A percentile compares a stretch with the other conserved stretches of the same genome.
Evolutionary conservation across 345 rosid species (phyloP).

Genomic region (Dovyalis caffra): DNA sequence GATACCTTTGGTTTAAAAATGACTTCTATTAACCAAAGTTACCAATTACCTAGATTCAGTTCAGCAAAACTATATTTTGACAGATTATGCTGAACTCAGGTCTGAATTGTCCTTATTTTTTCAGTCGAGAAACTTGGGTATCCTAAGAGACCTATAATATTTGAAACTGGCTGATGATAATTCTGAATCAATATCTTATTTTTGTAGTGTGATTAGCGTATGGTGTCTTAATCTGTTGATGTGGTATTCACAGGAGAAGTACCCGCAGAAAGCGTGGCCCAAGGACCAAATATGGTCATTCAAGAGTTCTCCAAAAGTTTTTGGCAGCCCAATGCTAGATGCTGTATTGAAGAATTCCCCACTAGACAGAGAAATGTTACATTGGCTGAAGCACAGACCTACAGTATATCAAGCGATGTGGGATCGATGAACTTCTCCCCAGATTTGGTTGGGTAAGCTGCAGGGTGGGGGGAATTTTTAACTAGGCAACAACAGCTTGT

Average conservation of each 20-base stretch:
- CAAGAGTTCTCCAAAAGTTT: slow-evolving; percentile 48
- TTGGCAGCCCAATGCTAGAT: slow-evolving; percentile 97
- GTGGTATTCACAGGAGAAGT: slow-evolving; percentile 63
- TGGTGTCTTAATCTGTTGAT: not conserved
- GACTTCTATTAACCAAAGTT: not conserved
- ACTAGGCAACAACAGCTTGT: slow-evolving; percentile 3
- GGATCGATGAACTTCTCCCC: slow-evolving; percentile 48
- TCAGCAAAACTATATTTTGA: not conserved
- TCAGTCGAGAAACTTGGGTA: not conserved
- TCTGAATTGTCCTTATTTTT: not conserved
- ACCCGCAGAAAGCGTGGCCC: slow-evolving; percentile 89
- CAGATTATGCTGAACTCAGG: not conserved
- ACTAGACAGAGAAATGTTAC: slow-evolving; percentile 75
- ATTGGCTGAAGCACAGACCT: slow-evolving; percentile 92
- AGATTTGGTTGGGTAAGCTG: slow-evolving; percentile 16
- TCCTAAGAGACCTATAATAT: not conserved
- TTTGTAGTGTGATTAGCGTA: not conserved
- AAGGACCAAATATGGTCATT: slow-evolving; percentile 93
- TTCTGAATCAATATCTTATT: not conserved
- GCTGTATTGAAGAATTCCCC: slow-evolving; percentile 48
- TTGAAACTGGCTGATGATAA: not conserved
- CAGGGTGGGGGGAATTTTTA: slow-evolving; percentile 13
- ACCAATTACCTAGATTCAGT: not conserved
- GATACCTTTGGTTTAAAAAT: not conserved
- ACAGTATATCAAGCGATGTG: slow-evolving; percentile 64